Percentiles rank a stretch among this genome's conserved stretches.
These are phyloP conservation scores for Aureobasidium sp. DNA, from an alignment of 2,329 filamentous ascomycete species.

Conservation along the genomic window DNA sequence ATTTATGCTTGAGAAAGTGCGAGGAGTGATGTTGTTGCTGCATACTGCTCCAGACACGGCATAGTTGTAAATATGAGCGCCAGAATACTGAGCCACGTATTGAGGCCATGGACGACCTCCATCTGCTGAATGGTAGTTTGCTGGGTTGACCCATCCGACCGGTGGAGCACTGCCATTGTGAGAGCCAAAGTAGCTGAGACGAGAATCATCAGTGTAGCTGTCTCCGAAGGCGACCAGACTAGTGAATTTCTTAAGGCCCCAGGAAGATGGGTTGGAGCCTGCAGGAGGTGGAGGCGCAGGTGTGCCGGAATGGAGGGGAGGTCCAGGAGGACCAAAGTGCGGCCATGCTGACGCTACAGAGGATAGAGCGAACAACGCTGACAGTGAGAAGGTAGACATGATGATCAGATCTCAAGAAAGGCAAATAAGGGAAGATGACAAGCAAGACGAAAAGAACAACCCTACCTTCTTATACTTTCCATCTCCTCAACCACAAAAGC, in stretches of 20 bases:
- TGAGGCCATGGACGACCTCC: conserved; percentile 66
- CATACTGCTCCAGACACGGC: conserved; percentile 67
- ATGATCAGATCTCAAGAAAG: not conserved
- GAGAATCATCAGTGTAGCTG: conserved; percentile 68
- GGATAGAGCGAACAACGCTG: not conserved
- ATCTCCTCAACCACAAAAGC: not conserved
- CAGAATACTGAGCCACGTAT: conserved; percentile 55
- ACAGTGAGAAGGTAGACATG: conserved; percentile 2
- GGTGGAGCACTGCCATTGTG: conserved; percentile 57
- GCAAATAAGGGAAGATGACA: not conserved
- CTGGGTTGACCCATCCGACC: conserved; percentile 48
- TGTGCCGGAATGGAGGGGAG: not conserved
- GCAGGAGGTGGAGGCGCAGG: not conserved
- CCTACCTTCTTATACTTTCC: conserved; percentile 1
- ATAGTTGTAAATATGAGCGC: conserved; percentile 57
- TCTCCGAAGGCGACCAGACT: conserved; percentile 66
- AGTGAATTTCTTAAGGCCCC: conserved; percentile 46
- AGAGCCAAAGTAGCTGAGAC: conserved; percentile 55
- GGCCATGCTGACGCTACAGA: conserved; percentile 10
- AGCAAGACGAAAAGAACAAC: not conserved
- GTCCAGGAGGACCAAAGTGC: conserved; percentile 3
- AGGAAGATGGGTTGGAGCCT: conserved; percentile 18
- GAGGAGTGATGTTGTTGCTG: conserved; percentile 59
- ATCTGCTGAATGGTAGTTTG: conserved; percentile 45
- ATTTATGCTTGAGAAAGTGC: conserved; percentile 46